Evolutionary conservation across 805 yeast genomes (phyloP).

Genomic region (Cephaloascus fragrans): DNA sequence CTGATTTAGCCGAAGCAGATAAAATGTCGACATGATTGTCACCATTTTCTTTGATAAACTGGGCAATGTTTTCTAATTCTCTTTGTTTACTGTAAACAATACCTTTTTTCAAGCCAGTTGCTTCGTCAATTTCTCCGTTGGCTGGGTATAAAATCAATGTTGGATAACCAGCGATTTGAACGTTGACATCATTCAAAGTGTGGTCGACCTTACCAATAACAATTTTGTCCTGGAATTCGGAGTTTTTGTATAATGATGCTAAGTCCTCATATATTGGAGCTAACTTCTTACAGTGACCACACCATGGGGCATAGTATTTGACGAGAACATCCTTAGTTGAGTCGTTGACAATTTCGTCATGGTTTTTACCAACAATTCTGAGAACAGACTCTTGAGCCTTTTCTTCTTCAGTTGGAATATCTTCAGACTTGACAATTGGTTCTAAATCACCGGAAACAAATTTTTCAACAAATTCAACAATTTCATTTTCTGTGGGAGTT

Average conservation of each 20-base stretch:
- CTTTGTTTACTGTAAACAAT: constrained; percentile 62
- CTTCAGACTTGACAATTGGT: constrained; percentile 78
- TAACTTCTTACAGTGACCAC: constrained; percentile 90
- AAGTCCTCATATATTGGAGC: constrained; percentile 86
- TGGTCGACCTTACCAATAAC: constrained; percentile 83
- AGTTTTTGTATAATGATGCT: constrained; percentile 56
- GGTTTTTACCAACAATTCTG: constrained; percentile 77
- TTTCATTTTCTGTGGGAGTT: constrained; percentile 32
- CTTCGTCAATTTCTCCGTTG: constrained; percentile 29
- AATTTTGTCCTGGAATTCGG: constrained; percentile 41
- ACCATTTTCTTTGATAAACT: constrained; percentile 66
- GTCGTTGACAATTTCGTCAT: constrained; percentile 56
- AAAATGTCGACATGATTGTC: constrained; percentile 49
- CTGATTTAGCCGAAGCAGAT: constrained; percentile 18
- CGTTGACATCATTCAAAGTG: constrained; percentile 79
- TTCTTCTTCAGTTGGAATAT: constrained; percentile 75
- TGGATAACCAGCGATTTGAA: constrained; percentile 84
- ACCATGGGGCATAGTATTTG: constrained; percentile 96
- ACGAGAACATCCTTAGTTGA: constrained; percentile 63
- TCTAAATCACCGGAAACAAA: constrained; percentile 54
- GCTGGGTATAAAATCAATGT: constrained; percentile 89
- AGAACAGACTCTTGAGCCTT: constrained; percentile 44
- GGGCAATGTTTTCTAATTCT: constrained; percentile 58
- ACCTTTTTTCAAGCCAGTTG: constrained; percentile 38
- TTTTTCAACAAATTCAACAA: constrained; percentile 53